Percentiles rank a stretch among this genome's conserved stretches.
These are phyloP conservation scores for Nidula niveotomentosa DNA, from an alignment of 1,284 basidiomycete genomes.

Conservation along the genomic window DNA sequence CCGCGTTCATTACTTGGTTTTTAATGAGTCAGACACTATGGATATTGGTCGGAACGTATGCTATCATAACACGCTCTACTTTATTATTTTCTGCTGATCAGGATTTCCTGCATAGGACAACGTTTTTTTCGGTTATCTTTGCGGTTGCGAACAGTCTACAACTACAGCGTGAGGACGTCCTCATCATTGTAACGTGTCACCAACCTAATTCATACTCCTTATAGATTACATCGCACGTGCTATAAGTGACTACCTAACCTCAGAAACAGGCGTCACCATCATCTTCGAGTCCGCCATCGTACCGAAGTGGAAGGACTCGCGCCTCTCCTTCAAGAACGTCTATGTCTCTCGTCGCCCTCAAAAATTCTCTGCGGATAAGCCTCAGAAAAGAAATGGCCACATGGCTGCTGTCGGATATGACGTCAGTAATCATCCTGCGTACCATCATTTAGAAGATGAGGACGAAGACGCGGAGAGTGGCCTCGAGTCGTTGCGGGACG, in stretches of 20 bases:
- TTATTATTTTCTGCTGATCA: background rate
- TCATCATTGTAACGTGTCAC: background rate
- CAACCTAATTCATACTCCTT: background rate
- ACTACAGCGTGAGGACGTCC: conserved; percentile 67
- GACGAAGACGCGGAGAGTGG: conserved; percentile 48
- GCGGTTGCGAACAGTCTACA: conserved; percentile 87
- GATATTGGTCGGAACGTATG: conserved; percentile 93
- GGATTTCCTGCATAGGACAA: conserved; percentile 59
- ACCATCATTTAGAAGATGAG: conserved; percentile 52
- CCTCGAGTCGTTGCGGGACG: conserved; percentile 29
- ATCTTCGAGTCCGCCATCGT: conserved; percentile 98
- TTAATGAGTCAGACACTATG: conserved; percentile 92
- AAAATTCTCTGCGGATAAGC: conserved; percentile 15
- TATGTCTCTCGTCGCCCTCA: conserved; percentile 85
- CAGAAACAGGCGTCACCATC: conserved; percentile 91
- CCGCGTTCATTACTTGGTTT: conserved; percentile 95
- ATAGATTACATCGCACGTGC: conserved; percentile 86
- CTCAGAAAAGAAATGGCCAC: conserved; percentile 32
- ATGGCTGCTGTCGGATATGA: conserved; percentile 69
- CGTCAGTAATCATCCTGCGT: conserved; percentile 71
- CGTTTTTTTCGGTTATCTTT: conserved; percentile 94
- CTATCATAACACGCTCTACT: conserved; percentile 11
- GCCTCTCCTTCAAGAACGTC: conserved; percentile 96
- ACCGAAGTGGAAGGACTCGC: conserved; percentile 95
- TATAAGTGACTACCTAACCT: conserved; percentile 92